Base-by-base conservation (phyloP, 768 basidiomycete species). In the Pleurotus tuoliensis region DNA sequence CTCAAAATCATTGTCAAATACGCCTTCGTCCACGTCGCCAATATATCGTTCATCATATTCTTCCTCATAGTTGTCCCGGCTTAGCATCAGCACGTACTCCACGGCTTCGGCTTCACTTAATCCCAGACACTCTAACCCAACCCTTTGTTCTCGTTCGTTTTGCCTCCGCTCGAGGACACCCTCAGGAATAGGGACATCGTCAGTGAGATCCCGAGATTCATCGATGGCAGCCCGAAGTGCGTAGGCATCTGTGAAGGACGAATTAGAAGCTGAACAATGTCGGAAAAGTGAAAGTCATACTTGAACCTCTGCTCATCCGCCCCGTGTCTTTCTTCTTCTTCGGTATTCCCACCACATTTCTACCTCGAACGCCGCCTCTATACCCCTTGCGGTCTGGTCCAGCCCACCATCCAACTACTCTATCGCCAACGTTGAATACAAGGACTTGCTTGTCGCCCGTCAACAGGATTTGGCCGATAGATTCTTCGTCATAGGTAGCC, bases 81-180 rank as follows among this genome's bases (percentile, higher is more conserved):
- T 92, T 60, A 93, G 78, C 90, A 93, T 93, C 46, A 94, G 67
- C 0, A 85, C 78, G 61, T 94, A 94, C 63, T 91, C 87, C 24
- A 93, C 71, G 0, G 87, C 89, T 63, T 91, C 91, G 1, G 69
- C 69, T 62, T 94, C 91, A 56, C 77, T 84, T 40, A 93, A 70
- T 2, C 92, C 91, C 3, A 94, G 77, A n/a, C 70, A 69, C 34
- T 82, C 74, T 20, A 92, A 67, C 9, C 78, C 76, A 2, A 74
- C 73, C 11, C 71, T 71, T 59, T 93, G 88, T 60, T 84, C 87
- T 22, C 73, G 72, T 58, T 82, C 81, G 34, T 71, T 64, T 40
- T 68, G 73, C 62, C 90, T 84, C 38, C 83, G 71, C 38, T 80
- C 76, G 44, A 86, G 71, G 25, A 83, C 69, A 25, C 51, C 51